phyloP scores from a whole-genome alignment of 305 asterid species.

The Plantago coronopus region DNA sequence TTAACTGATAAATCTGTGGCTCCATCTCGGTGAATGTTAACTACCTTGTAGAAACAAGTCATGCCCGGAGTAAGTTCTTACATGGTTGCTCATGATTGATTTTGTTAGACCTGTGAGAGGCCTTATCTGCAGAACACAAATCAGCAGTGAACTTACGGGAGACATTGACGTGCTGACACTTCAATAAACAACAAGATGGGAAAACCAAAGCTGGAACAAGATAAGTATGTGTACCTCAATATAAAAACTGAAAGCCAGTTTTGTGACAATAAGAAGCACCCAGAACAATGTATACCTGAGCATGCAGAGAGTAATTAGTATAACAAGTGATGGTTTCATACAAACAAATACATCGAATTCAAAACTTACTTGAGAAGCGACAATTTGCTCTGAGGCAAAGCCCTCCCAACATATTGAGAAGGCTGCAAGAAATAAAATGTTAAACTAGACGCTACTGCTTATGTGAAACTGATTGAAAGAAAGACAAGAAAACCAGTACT shows the following conservation, averaged over 20 bases:
- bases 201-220: not conserved
- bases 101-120: slow-evolving; percentile 88
- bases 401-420: slow-evolving; percentile 97
- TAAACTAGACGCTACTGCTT: not conserved
- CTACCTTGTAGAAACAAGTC: slow-evolving; percentile 94
- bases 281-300: slow-evolving; percentile 62
- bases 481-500: slow-evolving; percentile 10
- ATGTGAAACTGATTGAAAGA: not conserved
- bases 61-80: slow-evolving; percentile 75
- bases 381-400: slow-evolving; percentile 96
- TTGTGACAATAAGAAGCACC: slow-evolving; percentile 9
- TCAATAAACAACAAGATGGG: too few relatives aligned
- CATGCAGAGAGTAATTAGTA: slow-evolving; percentile 17
- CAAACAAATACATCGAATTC: slow-evolving; percentile 14
- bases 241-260: slow-evolving; percentile 11
- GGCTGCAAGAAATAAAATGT: slow-evolving; percentile 54
- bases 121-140: slow-evolving; percentile 58
- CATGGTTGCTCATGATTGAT: slow-evolving; percentile 67
- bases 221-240: slow-evolving; percentile 2
- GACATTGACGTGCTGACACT: too few relatives aligned
- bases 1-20: slow-evolving; percentile 9
- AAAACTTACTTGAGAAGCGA: slow-evolving; percentile 85
- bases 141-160: slow-evolving; percentile 18
- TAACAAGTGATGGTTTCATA: slow-evolving; percentile 17
- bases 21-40: slow-evolving; percentile 20